Base-by-base conservation (phyloP, 192 early-diverging fungal genomes). In the Backusella tarrabulga region DNA sequence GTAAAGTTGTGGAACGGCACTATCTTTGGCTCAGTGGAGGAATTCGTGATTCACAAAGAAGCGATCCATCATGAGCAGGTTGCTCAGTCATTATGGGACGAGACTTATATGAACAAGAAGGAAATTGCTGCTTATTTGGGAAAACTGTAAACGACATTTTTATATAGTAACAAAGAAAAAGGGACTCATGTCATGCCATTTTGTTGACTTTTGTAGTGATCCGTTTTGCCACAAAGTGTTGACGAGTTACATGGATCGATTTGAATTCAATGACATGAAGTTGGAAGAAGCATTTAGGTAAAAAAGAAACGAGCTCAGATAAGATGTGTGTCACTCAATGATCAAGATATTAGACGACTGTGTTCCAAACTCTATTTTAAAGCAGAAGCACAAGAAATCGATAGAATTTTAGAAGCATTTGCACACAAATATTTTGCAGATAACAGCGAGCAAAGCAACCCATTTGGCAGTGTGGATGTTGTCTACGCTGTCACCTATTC, bases 381-480 rank as follows among this genome's bases (percentile, higher is more conserved):
- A 67, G 97, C 93, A 34, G 97, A 99, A 83, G 90, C 97, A 12
- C 97, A 99, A 79, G 88, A 94, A 68, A 92, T 99, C 36, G 96
- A 96, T 82, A 87, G 97, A 26, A 91, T 98, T 41, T 81, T 99
- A 52, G 90, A 91, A 68, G 91, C 87, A 34, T 92, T 98, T 84
- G 88, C 95, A n/a, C 78, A 84, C 63, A 86, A 92, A 6, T 98
- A 92, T 80, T 93, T 90, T 80, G 35, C 77, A 44, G 77, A 76
- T 73, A 42, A 3, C 8, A 71, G 8, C 6, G 19, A 68, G 17
- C 19, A 19, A 69, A 69, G 4, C 6, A 40, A 23, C 11, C 38
- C 36, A 26, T 23, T 36, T 21, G n/a, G n/a, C 32, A 40, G 36
- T 23, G 32, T 80, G 77, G 96, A 97, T 82, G 90, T 94, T 23